phyloP scores from a whole-genome alignment of 345 rosid species.

The Lepidium sativum region DNA sequence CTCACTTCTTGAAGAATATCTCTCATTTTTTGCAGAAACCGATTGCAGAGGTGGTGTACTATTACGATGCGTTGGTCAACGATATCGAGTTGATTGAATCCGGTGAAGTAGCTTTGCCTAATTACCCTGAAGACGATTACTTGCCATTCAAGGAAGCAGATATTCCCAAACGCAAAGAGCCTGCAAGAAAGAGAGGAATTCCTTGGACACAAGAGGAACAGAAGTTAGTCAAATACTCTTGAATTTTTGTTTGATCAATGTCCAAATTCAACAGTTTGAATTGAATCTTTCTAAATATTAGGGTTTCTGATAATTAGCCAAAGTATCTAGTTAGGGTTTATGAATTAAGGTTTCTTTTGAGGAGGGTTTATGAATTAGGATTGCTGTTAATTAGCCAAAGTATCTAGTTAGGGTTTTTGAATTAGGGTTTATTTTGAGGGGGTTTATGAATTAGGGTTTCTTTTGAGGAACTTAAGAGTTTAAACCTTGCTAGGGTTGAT shows the following conservation, averaged over 20 bases:
- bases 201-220: slow-evolving; percentile 26
- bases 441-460: no score
- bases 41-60: slow-evolving; percentile 27
- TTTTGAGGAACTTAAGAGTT: no score
- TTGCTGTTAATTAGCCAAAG: no score
- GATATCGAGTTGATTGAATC: slow-evolving; percentile 54
- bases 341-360: no score
- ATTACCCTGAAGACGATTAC: slow-evolving; percentile 15
- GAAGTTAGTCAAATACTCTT: neutral
- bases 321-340: neutral
- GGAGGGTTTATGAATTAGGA: neutral
- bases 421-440: no score
- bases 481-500: no score
- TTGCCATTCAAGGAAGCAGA: neutral
- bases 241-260: neutral
- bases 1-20: slow-evolving; percentile 35
- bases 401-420: no score
- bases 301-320: neutral
- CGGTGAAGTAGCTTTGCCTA: slow-evolving; percentile 32
- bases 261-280: no score
- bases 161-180: slow-evolving; percentile 13
- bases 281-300: neutral
- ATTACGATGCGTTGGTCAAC: slow-evolving; percentile 37
- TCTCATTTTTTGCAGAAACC: slow-evolving; percentile 32
- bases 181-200: slow-evolving; percentile 40